Evolutionary conservation across 2,329 filamentous ascomycete species (phyloP).

Genomic region (Fusarium anguioides): DNA sequence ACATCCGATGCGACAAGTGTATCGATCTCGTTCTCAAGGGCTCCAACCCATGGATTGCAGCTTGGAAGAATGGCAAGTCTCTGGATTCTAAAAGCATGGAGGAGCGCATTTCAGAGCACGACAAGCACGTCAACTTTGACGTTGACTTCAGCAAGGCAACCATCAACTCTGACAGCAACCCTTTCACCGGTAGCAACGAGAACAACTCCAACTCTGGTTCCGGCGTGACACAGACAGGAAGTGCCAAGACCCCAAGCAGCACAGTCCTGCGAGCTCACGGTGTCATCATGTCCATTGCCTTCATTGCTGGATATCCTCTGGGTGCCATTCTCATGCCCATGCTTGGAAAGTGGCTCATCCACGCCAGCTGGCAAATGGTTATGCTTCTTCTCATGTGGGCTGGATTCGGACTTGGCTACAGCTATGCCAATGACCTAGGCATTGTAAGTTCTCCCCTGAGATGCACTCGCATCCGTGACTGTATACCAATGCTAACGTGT

Average conservation of each 20-base stretch:
- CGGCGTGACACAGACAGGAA: constrained; percentile 13
- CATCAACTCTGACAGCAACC: constrained; percentile 62
- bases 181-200: constrained; percentile 54
- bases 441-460: constrained; percentile 53
- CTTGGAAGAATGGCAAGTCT: constrained; percentile 61
- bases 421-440: constrained; percentile 54
- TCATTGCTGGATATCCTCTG: constrained; percentile 68
- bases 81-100: constrained; percentile 57
- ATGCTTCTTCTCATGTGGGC: constrained; percentile 68
- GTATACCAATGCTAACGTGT: constrained; percentile 31
- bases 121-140: constrained; percentile 55
- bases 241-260: constrained; percentile 30
- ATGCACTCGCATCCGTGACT: constrained; percentile 3
- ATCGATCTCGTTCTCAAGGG: constrained; percentile 57
- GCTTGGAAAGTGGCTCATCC: constrained; percentile 66
- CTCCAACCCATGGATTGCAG: constrained; percentile 62
- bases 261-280: constrained; percentile 61
- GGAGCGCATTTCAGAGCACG: constrained; percentile 58
- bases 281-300: constrained; percentile 69
- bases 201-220: constrained; percentile 20
- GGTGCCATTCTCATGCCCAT: constrained; percentile 71
- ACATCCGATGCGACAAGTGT: constrained; percentile 67
- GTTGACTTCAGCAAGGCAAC: constrained; percentile 62
- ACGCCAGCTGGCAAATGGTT: constrained; percentile 66
- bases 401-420: constrained; percentile 68